Percentiles rank a stretch among this genome's conserved stretches.
These are phyloP conservation scores for Solanum medicagineum DNA, from an alignment of 257 asterid species.

Conservation along the genomic window DNA sequence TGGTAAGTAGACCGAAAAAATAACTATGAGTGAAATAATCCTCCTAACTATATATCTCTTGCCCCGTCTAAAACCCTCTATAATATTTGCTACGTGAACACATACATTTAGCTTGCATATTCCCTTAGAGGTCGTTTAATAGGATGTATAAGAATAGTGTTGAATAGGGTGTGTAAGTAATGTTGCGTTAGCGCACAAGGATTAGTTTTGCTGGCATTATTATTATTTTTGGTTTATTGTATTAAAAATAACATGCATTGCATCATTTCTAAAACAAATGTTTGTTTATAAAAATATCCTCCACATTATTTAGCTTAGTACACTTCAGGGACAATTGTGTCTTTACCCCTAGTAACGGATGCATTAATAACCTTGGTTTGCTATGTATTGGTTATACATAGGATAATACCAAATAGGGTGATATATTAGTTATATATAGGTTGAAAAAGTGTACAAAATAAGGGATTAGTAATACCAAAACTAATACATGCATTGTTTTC, in stretches of 20 bases:
- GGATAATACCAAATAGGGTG: not conserved
- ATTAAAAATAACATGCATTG: not conserved
- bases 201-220: not conserved
- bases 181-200: not conserved
- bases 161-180: not conserved
- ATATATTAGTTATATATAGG: not conserved
- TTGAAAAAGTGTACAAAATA: not conserved
- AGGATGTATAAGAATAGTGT: not conserved
- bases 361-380: not conserved
- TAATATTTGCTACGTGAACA: not conserved
- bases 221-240: not conserved
- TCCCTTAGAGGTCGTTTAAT: not conserved
- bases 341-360: not conserved
- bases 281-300: not conserved
- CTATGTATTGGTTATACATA: not conserved
- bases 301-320: not conserved
- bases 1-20: not conserved
- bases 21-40: not conserved
- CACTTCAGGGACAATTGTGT: not conserved
- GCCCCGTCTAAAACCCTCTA: not conserved
- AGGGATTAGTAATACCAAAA: not conserved
- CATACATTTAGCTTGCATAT: not conserved
- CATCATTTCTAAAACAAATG: not conserved
- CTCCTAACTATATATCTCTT: not conserved
- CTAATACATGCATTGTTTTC: not conserved